Conservation (phyloP, 176 grass and related monocot species). For the Echinochloa phyllopogon region DNA sequence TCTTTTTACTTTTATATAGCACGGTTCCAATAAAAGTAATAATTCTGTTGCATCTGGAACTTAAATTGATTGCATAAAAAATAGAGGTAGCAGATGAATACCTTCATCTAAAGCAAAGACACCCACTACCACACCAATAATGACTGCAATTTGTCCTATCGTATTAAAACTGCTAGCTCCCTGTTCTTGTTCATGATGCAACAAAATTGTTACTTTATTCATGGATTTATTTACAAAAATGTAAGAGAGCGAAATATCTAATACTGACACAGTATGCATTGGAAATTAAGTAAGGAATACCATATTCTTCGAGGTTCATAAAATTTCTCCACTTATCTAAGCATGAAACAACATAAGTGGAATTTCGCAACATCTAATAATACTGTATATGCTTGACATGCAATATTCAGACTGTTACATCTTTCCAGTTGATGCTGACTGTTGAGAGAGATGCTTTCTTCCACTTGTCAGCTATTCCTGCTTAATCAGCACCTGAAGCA, state of each 20-base stretch:
- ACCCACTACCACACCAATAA: background rate
- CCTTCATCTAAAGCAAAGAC: background rate
- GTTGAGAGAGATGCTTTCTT: background rate
- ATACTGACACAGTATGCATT: background rate
- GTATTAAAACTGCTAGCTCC: background rate
- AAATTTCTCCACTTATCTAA: background rate
- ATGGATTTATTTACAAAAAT: background rate
- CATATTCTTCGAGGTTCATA: background rate
- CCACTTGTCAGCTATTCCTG: background rate
- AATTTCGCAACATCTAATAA: background rate
- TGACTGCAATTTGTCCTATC: background rate
- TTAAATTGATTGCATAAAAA: background rate
- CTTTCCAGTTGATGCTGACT: background rate
- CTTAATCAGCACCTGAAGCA: background rate
- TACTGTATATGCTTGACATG: background rate
- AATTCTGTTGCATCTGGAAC: background rate
- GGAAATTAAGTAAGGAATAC: background rate
- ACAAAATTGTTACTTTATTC: background rate
- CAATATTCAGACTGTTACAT: background rate
- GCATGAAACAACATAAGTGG: background rate
- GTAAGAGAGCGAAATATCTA: background rate
- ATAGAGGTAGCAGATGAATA: background rate
- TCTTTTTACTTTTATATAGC: background rate
- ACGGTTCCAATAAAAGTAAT: background rate
- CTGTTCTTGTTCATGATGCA: background rate